A percentile compares a stretch with the other conserved stretches of the same genome.
These are phyloP conservation scores for Chytriomyces confervae DNA, from an alignment of 192 early-diverging fungal species.

Conservation along the genomic window DNA sequence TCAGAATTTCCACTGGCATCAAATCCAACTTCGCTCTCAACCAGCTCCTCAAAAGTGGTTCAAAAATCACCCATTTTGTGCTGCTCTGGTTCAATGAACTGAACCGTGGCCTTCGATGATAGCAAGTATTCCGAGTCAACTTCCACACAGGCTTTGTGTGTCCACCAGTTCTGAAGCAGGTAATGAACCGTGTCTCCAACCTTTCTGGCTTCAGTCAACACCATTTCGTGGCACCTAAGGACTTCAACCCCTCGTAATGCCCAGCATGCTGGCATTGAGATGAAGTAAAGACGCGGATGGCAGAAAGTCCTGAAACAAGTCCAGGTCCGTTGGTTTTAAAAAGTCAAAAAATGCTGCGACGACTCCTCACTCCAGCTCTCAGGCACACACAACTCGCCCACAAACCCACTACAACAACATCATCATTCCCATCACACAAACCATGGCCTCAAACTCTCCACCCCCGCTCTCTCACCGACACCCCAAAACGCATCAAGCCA, in stretches of 20 bases:
- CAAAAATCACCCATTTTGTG: not conserved
- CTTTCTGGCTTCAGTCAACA: not conserved
- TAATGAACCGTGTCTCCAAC: not conserved
- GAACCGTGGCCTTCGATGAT: not conserved
- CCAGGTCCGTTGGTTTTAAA: not conserved
- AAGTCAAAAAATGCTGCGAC: not conserved
- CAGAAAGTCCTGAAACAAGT: not conserved
- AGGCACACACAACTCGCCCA: too few relatives aligned
- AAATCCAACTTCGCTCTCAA: not conserved
- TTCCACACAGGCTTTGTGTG: not conserved
- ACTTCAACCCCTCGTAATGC: not conserved
- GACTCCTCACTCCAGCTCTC: too few relatives aligned
- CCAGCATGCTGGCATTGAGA: not conserved
- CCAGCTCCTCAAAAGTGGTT: not conserved
- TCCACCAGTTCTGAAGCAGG: not conserved
- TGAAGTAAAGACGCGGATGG: not conserved
- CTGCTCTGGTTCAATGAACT: not conserved
- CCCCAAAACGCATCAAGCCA: too few relatives aligned
- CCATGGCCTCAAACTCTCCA: too few relatives aligned
- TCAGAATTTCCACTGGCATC: too few relatives aligned
- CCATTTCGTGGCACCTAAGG: not conserved
- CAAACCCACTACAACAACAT: too few relatives aligned
- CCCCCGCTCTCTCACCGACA: too few relatives aligned
- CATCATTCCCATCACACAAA: too few relatives aligned
- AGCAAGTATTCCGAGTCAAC: not conserved